Percentiles rank a stretch among this genome's conserved stretches.
Conservation (phyloP, 2,329 filamentous ascomycete species). For the Alternaria arbusti region DNA sequence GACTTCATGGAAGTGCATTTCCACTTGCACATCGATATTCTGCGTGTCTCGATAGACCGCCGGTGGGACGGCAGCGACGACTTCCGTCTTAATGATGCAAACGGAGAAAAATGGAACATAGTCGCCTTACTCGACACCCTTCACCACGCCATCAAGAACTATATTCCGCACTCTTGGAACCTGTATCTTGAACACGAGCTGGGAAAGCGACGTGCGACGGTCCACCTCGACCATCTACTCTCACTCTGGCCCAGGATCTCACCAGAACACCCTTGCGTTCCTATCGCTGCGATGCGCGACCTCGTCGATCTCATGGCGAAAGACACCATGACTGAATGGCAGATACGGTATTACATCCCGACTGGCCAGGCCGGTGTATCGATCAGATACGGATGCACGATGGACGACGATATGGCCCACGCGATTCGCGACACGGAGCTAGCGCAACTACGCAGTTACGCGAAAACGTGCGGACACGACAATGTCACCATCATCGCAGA, state of each 20-base stretch:
- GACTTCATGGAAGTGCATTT: constrained; percentile 3
- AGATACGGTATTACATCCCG: constrained; percentile 3
- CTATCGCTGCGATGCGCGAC: background rate
- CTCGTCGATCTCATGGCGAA: constrained; percentile 1
- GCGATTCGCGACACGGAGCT: background rate
- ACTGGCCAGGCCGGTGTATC: background rate
- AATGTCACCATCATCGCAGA: background rate
- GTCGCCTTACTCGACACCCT: background rate
- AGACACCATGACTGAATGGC: constrained; percentile 5
- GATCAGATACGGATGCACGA: background rate
- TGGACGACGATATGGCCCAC: background rate
- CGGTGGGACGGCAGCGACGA: background rate
- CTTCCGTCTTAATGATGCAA: background rate
- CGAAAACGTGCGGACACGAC: background rate
- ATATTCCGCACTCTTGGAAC: background rate
- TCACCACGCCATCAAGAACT: background rate
- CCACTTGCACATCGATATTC: constrained; percentile 3
- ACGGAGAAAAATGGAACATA: background rate
- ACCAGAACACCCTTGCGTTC: background rate
- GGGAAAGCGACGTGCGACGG: background rate
- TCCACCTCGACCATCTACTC: constrained; percentile 10
- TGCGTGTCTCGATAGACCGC: background rate
- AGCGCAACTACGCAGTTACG: background rate
- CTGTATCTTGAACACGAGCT: background rate
- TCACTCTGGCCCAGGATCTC: constrained; percentile 2